Evolutionary conservation across 108 stramenopile species (phyloP).

Genomic region (Cyclotella cryptica): DNA sequence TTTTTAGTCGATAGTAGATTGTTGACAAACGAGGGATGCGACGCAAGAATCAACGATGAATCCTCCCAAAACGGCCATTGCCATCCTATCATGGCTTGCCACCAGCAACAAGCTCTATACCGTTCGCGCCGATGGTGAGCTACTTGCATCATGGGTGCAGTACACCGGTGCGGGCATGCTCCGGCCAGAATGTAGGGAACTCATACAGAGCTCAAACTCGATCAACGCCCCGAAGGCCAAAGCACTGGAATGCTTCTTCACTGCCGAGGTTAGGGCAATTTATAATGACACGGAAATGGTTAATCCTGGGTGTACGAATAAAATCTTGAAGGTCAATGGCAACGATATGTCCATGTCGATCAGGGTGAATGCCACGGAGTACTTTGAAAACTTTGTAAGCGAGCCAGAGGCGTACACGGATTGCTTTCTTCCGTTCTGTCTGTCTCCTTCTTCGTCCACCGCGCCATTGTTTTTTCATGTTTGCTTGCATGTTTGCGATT

Average conservation of each 20-base stretch:
- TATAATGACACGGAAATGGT: slow-evolving; percentile 5
- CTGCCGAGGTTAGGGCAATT: slow-evolving; percentile 9
- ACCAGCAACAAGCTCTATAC: background rate
- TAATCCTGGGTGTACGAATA: background rate
- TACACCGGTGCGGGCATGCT: slow-evolving; percentile 6
- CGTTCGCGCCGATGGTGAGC: background rate
- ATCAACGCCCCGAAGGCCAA: background rate
- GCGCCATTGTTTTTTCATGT: background rate
- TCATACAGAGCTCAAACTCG: background rate
- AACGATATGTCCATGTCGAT: background rate
- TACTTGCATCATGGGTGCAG: slow-evolving; percentile 4
- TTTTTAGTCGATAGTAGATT: too few relatives aligned
- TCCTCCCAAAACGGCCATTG: background rate
- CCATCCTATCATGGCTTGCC: background rate
- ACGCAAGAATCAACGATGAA: too few relatives aligned
- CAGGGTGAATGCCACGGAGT: background rate
- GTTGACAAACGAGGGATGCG: too few relatives aligned
- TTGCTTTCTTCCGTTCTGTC: background rate
- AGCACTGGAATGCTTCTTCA: background rate
- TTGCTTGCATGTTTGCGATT: background rate
- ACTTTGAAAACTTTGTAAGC: slow-evolving; percentile 10
- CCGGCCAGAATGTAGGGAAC: background rate
- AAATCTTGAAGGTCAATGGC: background rate
- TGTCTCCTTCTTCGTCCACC: background rate
- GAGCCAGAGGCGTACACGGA: background rate